Percentiles rank a stretch among this genome's conserved stretches.
Evolutionary conservation across 1,284 basidiomycete species (phyloP).

Genomic region (Crepidotus sp.): DNA sequence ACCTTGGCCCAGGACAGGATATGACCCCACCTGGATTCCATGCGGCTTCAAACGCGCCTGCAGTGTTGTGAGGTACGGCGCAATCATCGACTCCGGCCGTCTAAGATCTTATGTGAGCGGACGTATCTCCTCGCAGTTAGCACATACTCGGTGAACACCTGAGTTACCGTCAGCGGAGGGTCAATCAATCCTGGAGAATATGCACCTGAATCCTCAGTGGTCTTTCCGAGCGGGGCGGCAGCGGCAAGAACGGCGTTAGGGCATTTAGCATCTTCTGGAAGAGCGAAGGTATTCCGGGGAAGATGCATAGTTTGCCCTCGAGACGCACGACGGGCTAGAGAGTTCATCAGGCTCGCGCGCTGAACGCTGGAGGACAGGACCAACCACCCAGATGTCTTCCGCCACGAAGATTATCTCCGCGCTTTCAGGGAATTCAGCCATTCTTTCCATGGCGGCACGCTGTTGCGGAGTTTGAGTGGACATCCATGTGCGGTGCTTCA

Average conservation of each 20-base stretch:
- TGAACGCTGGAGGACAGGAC: conserved; percentile 20
- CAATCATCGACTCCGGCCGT: conserved; percentile 80
- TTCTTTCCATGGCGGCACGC: conserved; percentile 61
- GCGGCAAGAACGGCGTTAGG: conserved; percentile 64
- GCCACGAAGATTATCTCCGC: conserved; percentile 71
- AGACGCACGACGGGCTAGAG: conserved; percentile 74
- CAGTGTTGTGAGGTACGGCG: conserved; percentile 77
- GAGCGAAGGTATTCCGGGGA: conserved; percentile 84
- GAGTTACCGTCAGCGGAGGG: too few species aligned
- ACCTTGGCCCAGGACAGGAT: conserved; percentile 57
- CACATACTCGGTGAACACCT: conserved; percentile 67
- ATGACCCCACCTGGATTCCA: conserved; percentile 79
- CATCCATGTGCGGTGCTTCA: conserved; percentile 49
- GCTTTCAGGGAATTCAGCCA: conserved; percentile 76
- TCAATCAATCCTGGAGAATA: too few species aligned
- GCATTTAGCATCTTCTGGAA: conserved; percentile 76
- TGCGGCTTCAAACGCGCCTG: conserved; percentile 68
- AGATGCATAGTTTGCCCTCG: conserved; percentile 76
- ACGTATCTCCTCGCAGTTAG: not conserved
- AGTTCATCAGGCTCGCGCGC: not conserved
- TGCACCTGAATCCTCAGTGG: conserved; percentile 71
- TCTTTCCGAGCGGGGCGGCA: conserved; percentile 62
- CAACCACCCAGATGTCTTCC: conserved; percentile 76
- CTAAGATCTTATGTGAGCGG: conserved; percentile 29
- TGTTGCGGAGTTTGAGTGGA: conserved; percentile 62